A percentile compares a stretch with the other conserved stretches of the same genome.
Evolutionary conservation across 2,329 filamentous ascomycete genomes (phyloP).

Genomic region (Annulohypoxylon truncatum): DNA sequence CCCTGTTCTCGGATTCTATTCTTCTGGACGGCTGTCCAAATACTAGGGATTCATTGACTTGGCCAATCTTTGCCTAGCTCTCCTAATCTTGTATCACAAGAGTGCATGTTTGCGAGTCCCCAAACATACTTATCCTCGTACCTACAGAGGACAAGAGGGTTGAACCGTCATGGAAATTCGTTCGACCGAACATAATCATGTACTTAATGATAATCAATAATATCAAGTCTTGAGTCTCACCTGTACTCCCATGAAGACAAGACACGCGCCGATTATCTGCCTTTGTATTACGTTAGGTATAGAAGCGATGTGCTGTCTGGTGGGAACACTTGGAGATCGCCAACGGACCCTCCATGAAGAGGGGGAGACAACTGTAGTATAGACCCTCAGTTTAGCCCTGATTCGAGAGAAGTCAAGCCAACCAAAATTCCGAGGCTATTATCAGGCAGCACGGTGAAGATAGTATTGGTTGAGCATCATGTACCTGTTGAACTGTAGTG

Average conservation of each 20-base stretch:
- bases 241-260: background rate
- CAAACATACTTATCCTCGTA: background rate
- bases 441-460: background rate
- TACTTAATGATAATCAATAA: slow-evolving; percentile 27
- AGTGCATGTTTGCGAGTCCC: background rate
- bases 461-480: background rate
- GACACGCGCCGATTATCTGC: background rate
- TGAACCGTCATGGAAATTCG: background rate
- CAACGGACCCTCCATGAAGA: background rate
- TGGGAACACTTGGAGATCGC: background rate
- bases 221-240: slow-evolving; percentile 1
- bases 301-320: background rate
- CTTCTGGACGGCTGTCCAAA: background rate
- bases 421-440: background rate
- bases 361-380: background rate
- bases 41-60: background rate
- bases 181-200: background rate
- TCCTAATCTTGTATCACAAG: slow-evolving; percentile 2
- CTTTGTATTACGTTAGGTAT: background rate
- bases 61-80: background rate
- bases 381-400: background rate
- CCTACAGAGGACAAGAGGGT: background rate
- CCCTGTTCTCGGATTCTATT: slow-evolving; percentile 8
- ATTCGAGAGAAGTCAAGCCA: background rate
- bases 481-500: background rate